phyloP scores from a whole-genome alignment of 176 grass and related monocot species.

The Raddia distichophylla region DNA sequence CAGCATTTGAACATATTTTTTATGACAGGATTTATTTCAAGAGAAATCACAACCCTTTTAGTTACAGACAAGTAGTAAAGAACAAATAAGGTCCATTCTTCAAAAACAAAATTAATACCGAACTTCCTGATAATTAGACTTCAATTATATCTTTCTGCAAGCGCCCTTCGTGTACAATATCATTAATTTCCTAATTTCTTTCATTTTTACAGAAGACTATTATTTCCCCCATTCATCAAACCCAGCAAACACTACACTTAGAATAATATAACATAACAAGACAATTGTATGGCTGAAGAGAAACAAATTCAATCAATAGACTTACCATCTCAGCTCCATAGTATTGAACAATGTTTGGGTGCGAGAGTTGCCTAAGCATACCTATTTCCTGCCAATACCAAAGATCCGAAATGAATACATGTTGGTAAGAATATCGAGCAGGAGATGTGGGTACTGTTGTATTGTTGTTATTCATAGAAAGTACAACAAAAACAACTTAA shows the following conservation, averaged over 20 bases:
- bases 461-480: neutral
- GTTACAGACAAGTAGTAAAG: neutral
- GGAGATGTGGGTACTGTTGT: slow-evolving; percentile 20
- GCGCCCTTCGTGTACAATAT: slow-evolving; percentile 14
- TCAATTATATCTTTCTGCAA: slow-evolving; percentile 10
- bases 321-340: slow-evolving; percentile 84
- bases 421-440: slow-evolving; percentile 30
- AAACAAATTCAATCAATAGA: slow-evolving; percentile 29
- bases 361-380: slow-evolving; percentile 83
- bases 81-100: neutral
- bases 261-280: neutral
- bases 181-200: neutral
- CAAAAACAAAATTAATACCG: neutral
- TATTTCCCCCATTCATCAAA: neutral
- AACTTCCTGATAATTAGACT: neutral
- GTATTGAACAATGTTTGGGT: slow-evolving; percentile 96
- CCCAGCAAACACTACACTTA: neutral
- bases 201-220: neutral
- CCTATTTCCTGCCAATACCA: slow-evolving; percentile 72
- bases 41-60: neutral
- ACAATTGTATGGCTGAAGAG: slow-evolving; percentile 1
- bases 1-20: slow-evolving; percentile 4
- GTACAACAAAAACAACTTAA: slow-evolving; percentile 13
- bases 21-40: neutral
- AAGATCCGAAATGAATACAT: slow-evolving; percentile 25